These are phyloP conservation scores for Geoglossum cookeanum DNA, from an alignment of 2,329 filamentous ascomycete species.

Conservation along the genomic window DNA sequence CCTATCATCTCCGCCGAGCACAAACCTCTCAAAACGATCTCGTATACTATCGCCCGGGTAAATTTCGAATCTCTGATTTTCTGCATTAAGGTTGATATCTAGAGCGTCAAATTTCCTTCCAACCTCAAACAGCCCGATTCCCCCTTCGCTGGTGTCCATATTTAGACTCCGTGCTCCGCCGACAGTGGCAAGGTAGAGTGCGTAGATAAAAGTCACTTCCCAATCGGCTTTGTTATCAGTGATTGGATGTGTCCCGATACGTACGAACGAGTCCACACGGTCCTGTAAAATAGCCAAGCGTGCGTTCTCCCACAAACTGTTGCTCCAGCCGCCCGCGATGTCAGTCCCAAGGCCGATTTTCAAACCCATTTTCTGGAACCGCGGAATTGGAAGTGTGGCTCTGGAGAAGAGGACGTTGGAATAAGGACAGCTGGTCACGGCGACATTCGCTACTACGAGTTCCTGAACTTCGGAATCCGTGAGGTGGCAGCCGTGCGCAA, in stretches of 20 bases:
- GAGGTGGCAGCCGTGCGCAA: constrained; percentile 49
- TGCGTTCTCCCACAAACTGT: constrained; percentile 38
- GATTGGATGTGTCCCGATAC: neutral
- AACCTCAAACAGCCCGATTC: constrained; percentile 35
- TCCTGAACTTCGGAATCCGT: constrained; percentile 33
- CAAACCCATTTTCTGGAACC: constrained; percentile 36
- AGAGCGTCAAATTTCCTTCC: constrained; percentile 46
- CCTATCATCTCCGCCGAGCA: constrained; percentile 46
- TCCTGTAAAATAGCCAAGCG: constrained; percentile 25
- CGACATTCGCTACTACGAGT: constrained; percentile 30
- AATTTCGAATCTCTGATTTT: constrained; percentile 13
- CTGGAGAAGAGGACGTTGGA: constrained; percentile 48
- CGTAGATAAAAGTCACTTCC: constrained; percentile 28
- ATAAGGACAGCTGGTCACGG: constrained; percentile 44
- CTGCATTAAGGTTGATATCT: constrained; percentile 33
- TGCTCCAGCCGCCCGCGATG: constrained; percentile 42
- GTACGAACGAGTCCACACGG: constrained; percentile 10
- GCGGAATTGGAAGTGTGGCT: constrained; percentile 30
- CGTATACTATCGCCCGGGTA: constrained; percentile 24
- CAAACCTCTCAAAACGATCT: constrained; percentile 40
- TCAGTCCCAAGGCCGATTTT: constrained; percentile 51
- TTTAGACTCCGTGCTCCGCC: constrained; percentile 35
- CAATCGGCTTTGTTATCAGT: neutral
- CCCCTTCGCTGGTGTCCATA: constrained; percentile 16
- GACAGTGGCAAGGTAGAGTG: constrained; percentile 40